phyloP scores from a whole-genome alignment of 2,329 filamentous ascomycete genomes.

The Mycogone perniciosa region DNA sequence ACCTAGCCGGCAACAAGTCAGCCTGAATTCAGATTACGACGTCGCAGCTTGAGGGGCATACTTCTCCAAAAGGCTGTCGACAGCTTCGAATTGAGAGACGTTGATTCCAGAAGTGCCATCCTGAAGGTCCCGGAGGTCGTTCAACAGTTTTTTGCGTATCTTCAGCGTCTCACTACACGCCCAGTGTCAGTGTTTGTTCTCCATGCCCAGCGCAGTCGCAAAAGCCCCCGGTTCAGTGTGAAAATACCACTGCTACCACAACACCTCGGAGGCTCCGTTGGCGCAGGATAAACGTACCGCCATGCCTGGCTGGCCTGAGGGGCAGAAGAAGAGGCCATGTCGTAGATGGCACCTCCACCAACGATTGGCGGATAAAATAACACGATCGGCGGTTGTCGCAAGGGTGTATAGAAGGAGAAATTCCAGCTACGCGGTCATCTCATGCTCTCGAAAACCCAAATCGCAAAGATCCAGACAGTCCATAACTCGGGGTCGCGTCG shows the following conservation, averaged over 20 bases:
- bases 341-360: not conserved
- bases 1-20: conserved; percentile 37
- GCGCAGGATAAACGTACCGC: conserved; percentile 28
- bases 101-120: conserved; percentile 31
- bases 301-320: conserved; percentile 31
- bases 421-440: conserved; percentile 24
- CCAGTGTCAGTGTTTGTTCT: conserved; percentile 10
- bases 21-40: not conserved
- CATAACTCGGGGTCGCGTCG: conserved; percentile 27
- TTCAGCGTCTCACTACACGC: conserved; percentile 36
- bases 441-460: conserved; percentile 29
- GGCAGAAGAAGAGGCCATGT: conserved; percentile 13
- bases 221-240: too few species aligned
- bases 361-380: not conserved
- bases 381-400: conserved; percentile 1
- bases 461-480: conserved; percentile 26
- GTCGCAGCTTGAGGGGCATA: conserved; percentile 15
- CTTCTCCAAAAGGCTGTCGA: conserved; percentile 39
- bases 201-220: not conserved
- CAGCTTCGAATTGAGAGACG: conserved; percentile 36
- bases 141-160: conserved; percentile 36
- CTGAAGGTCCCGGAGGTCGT: conserved; percentile 38
- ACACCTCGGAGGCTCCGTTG: too few species aligned
- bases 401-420: conserved; percentile 3
- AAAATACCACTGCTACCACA: too few species aligned